Evolutionary conservation across 371 early-diverging fungal genomes (phyloP).

Genomic region (Mucor plumbeus): DNA sequence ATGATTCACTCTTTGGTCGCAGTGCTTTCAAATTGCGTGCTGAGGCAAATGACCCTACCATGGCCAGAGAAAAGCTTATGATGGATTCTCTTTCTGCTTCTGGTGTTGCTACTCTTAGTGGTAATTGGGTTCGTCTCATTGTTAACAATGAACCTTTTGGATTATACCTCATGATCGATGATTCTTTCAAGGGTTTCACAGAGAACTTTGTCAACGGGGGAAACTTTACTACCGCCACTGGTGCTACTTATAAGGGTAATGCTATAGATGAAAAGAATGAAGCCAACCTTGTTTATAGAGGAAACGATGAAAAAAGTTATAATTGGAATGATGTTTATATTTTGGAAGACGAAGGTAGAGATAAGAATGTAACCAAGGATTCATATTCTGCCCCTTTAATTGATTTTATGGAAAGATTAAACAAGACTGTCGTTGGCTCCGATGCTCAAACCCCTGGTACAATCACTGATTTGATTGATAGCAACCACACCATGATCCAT

Average conservation of each 20-base stretch:
- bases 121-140: slow-evolving; percentile 59
- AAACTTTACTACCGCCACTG: slow-evolving; percentile 26
- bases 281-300: slow-evolving; percentile 42
- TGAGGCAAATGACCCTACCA: slow-evolving; percentile 57
- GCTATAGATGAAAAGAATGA: slow-evolving; percentile 29
- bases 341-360: slow-evolving; percentile 32
- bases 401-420: slow-evolving; percentile 33
- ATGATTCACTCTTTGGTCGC: slow-evolving; percentile 42
- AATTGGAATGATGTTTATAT: slow-evolving; percentile 43
- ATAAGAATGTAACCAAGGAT: slow-evolving; percentile 24
- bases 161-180: slow-evolving; percentile 60
- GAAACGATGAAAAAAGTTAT: slow-evolving; percentile 30
- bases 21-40: slow-evolving; percentile 57
- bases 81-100: slow-evolving; percentile 56
- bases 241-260: slow-evolving; percentile 44
- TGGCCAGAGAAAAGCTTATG: slow-evolving; percentile 52
- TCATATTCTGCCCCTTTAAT: slow-evolving; percentile 31
- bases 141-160: slow-evolving; percentile 58
- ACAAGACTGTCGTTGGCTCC: slow-evolving; percentile 15
- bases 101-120: slow-evolving; percentile 56
- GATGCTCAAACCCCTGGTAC: slow-evolving; percentile 34
- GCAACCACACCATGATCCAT: slow-evolving; percentile 47
- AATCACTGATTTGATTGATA: slow-evolving; percentile 39
- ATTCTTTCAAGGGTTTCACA: slow-evolving; percentile 50
- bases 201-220: slow-evolving; percentile 50